Conservation (phyloP, 495 filamentous ascomycete genomes). For the Podospora appendiculata region DNA sequence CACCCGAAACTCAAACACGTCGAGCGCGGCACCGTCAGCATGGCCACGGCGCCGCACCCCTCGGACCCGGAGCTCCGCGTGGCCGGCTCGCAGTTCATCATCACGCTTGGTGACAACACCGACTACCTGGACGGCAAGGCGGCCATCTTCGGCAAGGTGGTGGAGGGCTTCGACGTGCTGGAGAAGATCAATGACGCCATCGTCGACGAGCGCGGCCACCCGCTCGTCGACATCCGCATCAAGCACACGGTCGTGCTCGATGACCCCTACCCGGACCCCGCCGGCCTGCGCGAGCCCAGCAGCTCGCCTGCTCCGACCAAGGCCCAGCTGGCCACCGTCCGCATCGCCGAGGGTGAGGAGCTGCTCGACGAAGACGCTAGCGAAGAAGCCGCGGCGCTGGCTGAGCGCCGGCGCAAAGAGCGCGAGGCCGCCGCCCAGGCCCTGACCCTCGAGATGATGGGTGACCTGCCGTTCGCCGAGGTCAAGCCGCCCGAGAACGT, state of each 20-base stretch:
- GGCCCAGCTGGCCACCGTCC: constrained; percentile 81
- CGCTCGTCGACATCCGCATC: constrained; percentile 85
- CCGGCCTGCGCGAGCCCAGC: constrained; percentile 64
- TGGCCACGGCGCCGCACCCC: constrained; percentile 75
- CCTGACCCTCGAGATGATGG: constrained; percentile 94
- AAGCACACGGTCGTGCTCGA: constrained; percentile 85
- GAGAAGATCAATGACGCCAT: constrained; percentile 91
- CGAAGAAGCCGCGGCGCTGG: constrained; percentile 66
- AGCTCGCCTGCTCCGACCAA: constrained; percentile 75
- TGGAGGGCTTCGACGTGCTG: constrained; percentile 84
- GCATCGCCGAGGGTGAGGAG: constrained; percentile 84
- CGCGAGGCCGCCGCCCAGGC: constrained; percentile 92
- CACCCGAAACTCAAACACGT: constrained; percentile 78
- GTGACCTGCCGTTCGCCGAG: constrained; percentile 94
- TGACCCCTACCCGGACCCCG: constrained; percentile 77
- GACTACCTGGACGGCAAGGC: constrained; percentile 87
- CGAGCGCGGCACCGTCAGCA: constrained; percentile 84
- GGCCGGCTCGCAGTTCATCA: constrained; percentile 81
- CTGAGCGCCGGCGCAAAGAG: constrained; percentile 76
- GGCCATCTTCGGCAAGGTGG: constrained; percentile 89
- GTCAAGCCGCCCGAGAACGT: constrained; percentile 97
- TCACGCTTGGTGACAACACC: constrained; percentile 78
- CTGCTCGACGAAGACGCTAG: constrained; percentile 54
- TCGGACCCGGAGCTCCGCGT: constrained; percentile 73
- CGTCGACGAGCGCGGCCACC: constrained; percentile 73